phyloP scores from a whole-genome alignment of 1,284 basidiomycete species.

The Fomitopsis betulina region DNA sequence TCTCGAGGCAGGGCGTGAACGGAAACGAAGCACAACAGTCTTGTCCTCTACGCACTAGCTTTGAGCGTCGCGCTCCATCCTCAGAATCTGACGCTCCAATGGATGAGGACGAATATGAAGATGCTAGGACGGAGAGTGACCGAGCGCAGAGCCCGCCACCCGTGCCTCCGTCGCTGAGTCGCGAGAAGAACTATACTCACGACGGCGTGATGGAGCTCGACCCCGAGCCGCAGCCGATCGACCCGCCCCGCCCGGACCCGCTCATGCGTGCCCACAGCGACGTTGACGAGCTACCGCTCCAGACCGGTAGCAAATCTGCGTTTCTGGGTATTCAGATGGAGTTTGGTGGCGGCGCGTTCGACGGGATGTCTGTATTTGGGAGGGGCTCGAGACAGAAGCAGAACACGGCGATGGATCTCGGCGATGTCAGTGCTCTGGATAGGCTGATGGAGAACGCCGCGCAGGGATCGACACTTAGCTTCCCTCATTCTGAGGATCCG shows the following conservation, averaged over 20 bases:
- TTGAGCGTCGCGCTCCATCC: too few species aligned
- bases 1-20: neutral
- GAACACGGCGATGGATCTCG: slow-evolving; percentile 34
- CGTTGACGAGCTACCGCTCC: slow-evolving; percentile 15
- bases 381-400: too few species aligned
- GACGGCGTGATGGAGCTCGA: slow-evolving; percentile 33
- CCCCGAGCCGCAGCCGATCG: slow-evolving; percentile 27
- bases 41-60: neutral
- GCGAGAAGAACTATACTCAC: slow-evolving; percentile 27
- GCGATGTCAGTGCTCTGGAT: slow-evolving; percentile 77
- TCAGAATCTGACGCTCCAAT: neutral
- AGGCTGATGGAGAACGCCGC: slow-evolving; percentile 74
- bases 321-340: slow-evolving; percentile 25
- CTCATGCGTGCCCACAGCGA: slow-evolving; percentile 23
- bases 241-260: slow-evolving; percentile 29
- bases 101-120: neutral
- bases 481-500: neutral
- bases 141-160: neutral
- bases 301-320: slow-evolving; percentile 13
- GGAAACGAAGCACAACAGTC: neutral
- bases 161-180: slow-evolving; percentile 11
- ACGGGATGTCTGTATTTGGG: slow-evolving; percentile 8
- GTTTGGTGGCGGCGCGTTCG: slow-evolving; percentile 16
- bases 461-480: slow-evolving; percentile 24
- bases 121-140: neutral